phyloP scores from a whole-genome alignment of 768 basidiomycete genomes.

The Trametes cinnabarina region DNA sequence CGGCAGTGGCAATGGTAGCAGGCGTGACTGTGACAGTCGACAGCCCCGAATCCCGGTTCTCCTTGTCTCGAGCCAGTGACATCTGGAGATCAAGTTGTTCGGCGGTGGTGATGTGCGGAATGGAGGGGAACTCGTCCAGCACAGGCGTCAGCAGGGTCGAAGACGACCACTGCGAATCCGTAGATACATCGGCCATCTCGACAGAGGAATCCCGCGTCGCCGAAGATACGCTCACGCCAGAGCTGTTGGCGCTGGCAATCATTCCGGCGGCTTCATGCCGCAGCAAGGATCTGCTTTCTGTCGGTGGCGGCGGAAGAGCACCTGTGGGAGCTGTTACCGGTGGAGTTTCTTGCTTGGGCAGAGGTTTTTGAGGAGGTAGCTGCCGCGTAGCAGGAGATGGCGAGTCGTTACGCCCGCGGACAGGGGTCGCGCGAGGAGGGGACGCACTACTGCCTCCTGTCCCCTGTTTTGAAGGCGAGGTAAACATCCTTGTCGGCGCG shows the following conservation, averaged over 20 bases:
- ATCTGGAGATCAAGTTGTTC: slow-evolving; percentile 9
- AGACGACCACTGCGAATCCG: slow-evolving; percentile 14
- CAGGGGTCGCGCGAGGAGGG: slow-evolving; percentile 6
- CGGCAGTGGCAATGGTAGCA: slow-evolving; percentile 30
- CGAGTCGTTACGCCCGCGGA: slow-evolving; percentile 4
- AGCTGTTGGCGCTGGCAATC: background rate
- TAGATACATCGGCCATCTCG: slow-evolving; percentile 1
- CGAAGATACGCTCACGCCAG: background rate
- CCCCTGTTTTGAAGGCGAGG: background rate
- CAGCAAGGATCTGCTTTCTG: slow-evolving; percentile 13
- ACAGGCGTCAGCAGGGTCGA: slow-evolving; percentile 15
- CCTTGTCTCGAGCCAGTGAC: slow-evolving; percentile 22
- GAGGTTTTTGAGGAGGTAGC: slow-evolving; percentile 22
- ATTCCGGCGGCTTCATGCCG: slow-evolving; percentile 23
- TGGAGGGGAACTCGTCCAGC: slow-evolving; percentile 18
- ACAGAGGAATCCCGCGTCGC: slow-evolving; percentile 4
- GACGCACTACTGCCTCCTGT: background rate
- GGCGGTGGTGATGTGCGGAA: slow-evolving; percentile 8
- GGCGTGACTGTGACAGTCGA: slow-evolving; percentile 32
- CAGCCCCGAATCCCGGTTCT: slow-evolving; percentile 31
- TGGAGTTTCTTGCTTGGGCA: slow-evolving; percentile 18
- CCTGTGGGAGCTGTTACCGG: slow-evolving; percentile 3
- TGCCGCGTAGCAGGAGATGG: slow-evolving; percentile 5
- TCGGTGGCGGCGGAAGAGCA: slow-evolving; percentile 17
- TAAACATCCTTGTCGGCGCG: background rate